Evolutionary conservation across 257 asterid species (phyloP).

Genomic region (Mentha longifolia): DNA sequence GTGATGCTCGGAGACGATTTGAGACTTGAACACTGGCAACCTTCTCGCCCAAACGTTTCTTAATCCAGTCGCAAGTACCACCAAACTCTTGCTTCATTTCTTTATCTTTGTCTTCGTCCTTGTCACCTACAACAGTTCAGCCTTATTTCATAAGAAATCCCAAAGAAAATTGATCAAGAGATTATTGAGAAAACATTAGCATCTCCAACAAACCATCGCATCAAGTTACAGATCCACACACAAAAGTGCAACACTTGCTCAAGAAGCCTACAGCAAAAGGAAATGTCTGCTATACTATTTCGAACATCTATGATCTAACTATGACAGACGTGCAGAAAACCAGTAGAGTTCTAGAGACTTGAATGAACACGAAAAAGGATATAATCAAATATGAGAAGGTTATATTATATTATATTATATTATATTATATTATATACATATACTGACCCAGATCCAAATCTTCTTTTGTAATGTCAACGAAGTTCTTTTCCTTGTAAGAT

Average conservation of each 20-base stretch:
- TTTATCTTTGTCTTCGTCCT: constrained; percentile 83
- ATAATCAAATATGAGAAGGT: constrained; percentile 11
- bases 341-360: constrained; percentile 10
- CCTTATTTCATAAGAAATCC: constrained; percentile 18
- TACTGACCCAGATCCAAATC: constrained; percentile 93
- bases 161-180: constrained; percentile 19
- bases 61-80: constrained; percentile 90
- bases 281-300: not conserved
- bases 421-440: not conserved
- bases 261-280: not conserved
- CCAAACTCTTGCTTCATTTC: constrained; percentile 90
- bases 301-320: not conserved
- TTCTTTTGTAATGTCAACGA: constrained; percentile 94
- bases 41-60: constrained; percentile 75
- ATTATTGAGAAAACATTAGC: constrained; percentile 19
- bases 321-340: not conserved
- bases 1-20: constrained; percentile 85
- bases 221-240: not conserved
- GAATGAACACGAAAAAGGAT: not conserved
- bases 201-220: not conserved
- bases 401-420: not conserved
- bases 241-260: not conserved
- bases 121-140: constrained; percentile 65
- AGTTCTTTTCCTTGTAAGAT: constrained; percentile 82
- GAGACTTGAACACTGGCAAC: constrained; percentile 94